A percentile compares a stretch with the other conserved stretches of the same genome.
Evolutionary conservation across 495 filamentous ascomycete species (phyloP).

Genomic region (Penicillium coprophilum): DNA sequence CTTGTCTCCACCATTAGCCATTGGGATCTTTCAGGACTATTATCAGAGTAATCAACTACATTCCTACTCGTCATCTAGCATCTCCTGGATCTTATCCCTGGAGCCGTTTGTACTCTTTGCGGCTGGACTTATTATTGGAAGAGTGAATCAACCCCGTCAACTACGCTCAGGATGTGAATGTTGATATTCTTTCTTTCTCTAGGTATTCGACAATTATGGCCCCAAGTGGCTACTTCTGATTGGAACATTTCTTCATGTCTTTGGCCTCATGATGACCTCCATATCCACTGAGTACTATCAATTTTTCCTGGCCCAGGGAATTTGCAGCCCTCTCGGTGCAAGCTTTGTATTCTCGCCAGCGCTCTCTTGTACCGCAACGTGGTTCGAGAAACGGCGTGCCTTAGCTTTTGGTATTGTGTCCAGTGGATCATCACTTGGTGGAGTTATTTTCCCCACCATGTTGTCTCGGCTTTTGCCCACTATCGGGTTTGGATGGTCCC

Average conservation of each 20-base stretch:
- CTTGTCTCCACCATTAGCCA: slow-evolving; percentile 21
- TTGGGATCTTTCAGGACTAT: slow-evolving; percentile 62
- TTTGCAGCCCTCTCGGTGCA: slow-evolving; percentile 38
- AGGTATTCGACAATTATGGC: slow-evolving; percentile 64
- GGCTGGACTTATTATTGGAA: slow-evolving; percentile 63
- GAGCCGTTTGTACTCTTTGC: slow-evolving; percentile 59
- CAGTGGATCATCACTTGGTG: slow-evolving; percentile 55
- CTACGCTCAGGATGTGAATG: not conserved
- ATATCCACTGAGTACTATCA: slow-evolving; percentile 46
- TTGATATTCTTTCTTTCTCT: not conserved
- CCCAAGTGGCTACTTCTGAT: slow-evolving; percentile 62
- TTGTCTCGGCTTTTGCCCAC: slow-evolving; percentile 33
- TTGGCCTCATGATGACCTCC: slow-evolving; percentile 65
- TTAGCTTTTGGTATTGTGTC: slow-evolving; percentile 52
- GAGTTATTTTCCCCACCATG: slow-evolving; percentile 50
- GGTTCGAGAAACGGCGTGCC: slow-evolving; percentile 53
- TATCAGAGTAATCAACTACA: slow-evolving; percentile 55
- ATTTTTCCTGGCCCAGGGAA: slow-evolving; percentile 44
- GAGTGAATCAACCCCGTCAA: slow-evolving; percentile 34
- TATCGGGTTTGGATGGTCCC: slow-evolving; percentile 46
- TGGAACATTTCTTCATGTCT: slow-evolving; percentile 63
- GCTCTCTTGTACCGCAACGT: slow-evolving; percentile 45
- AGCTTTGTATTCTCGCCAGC: slow-evolving; percentile 23
- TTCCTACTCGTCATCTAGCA: slow-evolving; percentile 47
- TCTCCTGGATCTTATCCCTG: slow-evolving; percentile 62